Base-by-base conservation (phyloP, 352 stramenopile genomes). In the Poterioochromonas sp. region DNA sequence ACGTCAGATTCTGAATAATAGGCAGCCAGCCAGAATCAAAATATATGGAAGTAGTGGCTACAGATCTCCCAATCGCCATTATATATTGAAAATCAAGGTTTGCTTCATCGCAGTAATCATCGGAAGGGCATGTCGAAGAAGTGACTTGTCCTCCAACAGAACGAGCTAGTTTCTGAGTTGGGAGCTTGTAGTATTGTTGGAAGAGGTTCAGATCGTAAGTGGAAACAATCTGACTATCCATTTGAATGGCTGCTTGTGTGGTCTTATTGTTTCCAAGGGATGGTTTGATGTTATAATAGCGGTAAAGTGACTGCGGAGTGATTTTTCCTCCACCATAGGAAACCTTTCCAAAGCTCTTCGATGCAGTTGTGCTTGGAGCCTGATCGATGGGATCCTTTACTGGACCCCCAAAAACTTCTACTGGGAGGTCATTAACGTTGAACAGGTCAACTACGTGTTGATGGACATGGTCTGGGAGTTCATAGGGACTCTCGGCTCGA, bases 71-170 rank as follows among this genome's bases (percentile, higher is more conserved):
- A 26, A 95, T 80, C 20, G 88, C 89, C 26, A 88, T 94, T 64
- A 96, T 86, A 81, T 95, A 96, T 82, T 96, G 87, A 53, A 95
- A 81, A 79, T 96, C 91, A 0, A 96, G 82, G 26, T 88, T 93
- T 12, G 88, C 88, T 81, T 95, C 90, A 26, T 12, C 34, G 26
- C 63, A 71, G 58, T 68, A 15, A 68, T 68, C 26, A n/a, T n/a
- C n/a, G 5, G 26, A 39, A 12, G 11, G 34, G 58, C 58, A 68
- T 11, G 29, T 26, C 5, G 5, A 39, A 49, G 44, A 73, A 39
- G 5, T 35, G 5, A 20, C 15, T n/a, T 18, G 58, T 68, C 15
- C 29, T 15, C 47, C 47, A 58, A 58, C 26, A 26, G 26, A 15
- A 32, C 26, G 5, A 11, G 58, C 29, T 35, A 68, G 5, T 68